phyloP scores from a whole-genome alignment of 208 protist species.

The Acanthamoeba royreba region DNA sequence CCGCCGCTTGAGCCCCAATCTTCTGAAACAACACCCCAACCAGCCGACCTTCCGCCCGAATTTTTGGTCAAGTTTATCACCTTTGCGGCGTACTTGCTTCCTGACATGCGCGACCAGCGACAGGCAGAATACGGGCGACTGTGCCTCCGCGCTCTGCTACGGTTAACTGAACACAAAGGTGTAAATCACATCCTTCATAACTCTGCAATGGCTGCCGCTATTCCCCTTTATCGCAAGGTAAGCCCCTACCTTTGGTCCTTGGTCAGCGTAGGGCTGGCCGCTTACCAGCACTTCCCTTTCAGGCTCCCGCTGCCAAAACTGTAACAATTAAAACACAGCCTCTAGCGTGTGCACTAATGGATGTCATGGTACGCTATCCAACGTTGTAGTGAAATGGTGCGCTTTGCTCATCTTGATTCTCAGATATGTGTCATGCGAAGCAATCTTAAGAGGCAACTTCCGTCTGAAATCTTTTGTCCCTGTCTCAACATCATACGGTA shows the following conservation, averaged over 20 bases:
- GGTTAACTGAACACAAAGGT: not conserved
- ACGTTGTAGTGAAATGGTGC: too few relatives aligned
- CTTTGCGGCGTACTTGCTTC: conserved; percentile 18
- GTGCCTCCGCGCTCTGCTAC: not conserved
- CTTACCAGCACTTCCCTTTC: not conserved
- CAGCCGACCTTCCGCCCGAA: not conserved
- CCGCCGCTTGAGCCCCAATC: too few relatives aligned
- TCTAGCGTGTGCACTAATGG: not conserved
- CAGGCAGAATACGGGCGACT: not conserved
- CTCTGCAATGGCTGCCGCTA: not conserved
- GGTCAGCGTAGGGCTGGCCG: not conserved
- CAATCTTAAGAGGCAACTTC: not conserved
- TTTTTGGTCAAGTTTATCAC: conserved; percentile 32
- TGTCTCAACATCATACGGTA: not conserved
- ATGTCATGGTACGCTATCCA: not conserved
- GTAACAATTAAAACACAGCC: not conserved
- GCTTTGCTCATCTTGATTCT: too few relatives aligned
- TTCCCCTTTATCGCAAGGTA: not conserved
- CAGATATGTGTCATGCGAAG: not conserved
- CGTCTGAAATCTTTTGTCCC: not conserved
- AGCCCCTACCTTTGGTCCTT: not conserved
- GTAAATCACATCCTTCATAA: not conserved
- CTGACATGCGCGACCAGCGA: not conserved
- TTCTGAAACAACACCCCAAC: too few relatives aligned
- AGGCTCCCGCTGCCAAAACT: not conserved